A percentile compares a stretch with the other conserved stretches of the same genome.
These are phyloP conservation scores for Candida montana DNA, from an alignment of 805 yeast species.

Conservation along the genomic window DNA sequence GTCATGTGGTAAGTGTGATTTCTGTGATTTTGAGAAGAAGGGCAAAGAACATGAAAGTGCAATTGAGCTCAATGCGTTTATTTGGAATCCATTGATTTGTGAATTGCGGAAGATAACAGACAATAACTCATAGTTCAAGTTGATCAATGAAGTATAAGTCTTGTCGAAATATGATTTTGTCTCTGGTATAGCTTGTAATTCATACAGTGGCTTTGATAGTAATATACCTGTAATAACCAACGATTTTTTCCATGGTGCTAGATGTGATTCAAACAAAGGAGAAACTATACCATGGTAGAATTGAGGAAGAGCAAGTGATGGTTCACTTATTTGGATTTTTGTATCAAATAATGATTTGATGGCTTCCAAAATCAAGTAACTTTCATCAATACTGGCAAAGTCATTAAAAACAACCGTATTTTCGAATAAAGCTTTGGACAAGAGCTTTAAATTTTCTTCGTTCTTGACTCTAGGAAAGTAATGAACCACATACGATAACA, in stretches of 20 bases:
- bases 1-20: slow-evolving; percentile 17
- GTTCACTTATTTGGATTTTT: slow-evolving; percentile 39
- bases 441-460: slow-evolving; percentile 35
- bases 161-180: slow-evolving; percentile 31
- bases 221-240: slow-evolving; percentile 39
- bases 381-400: slow-evolving; percentile 16
- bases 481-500: slow-evolving; percentile 37
- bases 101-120: slow-evolving; percentile 5
- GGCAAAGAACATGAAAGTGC: slow-evolving; percentile 19
- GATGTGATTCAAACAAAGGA: slow-evolving; percentile 30
- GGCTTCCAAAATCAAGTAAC: slow-evolving; percentile 41
- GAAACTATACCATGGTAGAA: slow-evolving; percentile 32
- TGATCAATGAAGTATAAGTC: slow-evolving; percentile 28
- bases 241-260: slow-evolving; percentile 37
- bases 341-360: slow-evolving; percentile 40
- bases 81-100: slow-evolving; percentile 20
- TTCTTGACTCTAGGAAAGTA: slow-evolving; percentile 41
- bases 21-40: slow-evolving; percentile 15
- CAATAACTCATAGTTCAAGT: slow-evolving; percentile 29
- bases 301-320: slow-evolving; percentile 34
- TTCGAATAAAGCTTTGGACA: slow-evolving; percentile 36
- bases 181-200: slow-evolving; percentile 27
- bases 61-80: slow-evolving; percentile 13
- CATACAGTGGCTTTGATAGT: slow-evolving; percentile 31
- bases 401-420: slow-evolving; percentile 29